These are phyloP conservation scores for Fusarium sp. DNA, from an alignment of 2,329 filamentous ascomycete species.

Conservation along the genomic window DNA sequence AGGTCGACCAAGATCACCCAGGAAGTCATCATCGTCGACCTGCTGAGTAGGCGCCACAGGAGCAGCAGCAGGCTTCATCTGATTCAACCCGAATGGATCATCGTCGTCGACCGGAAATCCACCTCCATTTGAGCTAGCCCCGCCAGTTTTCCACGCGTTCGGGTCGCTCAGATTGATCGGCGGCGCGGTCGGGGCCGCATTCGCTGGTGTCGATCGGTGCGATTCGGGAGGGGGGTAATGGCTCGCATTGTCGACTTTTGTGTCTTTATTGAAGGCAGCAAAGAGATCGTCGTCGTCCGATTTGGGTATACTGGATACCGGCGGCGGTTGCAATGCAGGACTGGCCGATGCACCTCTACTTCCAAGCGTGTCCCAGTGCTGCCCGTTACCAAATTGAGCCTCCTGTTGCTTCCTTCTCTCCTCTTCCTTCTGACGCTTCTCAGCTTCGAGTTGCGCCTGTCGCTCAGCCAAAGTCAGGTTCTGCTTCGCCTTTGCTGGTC, in stretches of 20 bases:
- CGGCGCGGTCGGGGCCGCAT: conserved; percentile 44
- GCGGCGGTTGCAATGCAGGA: conserved; percentile 43
- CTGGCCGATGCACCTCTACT: conserved; percentile 59
- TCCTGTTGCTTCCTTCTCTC: conserved; percentile 78
- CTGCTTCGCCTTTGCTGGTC: conserved; percentile 66
- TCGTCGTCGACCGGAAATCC: conserved; percentile 75
- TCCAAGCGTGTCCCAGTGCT: conserved; percentile 81
- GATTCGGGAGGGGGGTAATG: conserved; percentile 64
- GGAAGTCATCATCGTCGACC: conserved; percentile 70
- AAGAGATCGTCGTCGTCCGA: conserved; percentile 72
- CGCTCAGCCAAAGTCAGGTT: conserved; percentile 84
- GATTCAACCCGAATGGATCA: conserved; percentile 85
- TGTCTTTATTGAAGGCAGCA: conserved; percentile 73
- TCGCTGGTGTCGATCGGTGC: conserved; percentile 59
- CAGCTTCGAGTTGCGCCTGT: conserved; percentile 72
- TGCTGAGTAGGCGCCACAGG: conserved; percentile 44
- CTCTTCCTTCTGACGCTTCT: conserved; percentile 78
- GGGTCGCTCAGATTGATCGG: conserved; percentile 65
- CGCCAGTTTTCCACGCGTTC: conserved; percentile 60
- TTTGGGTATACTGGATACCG: conserved; percentile 25
- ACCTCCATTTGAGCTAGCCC: conserved; percentile 47
- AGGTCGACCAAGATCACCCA: conserved; percentile 72
- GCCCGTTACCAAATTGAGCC: conserved; percentile 78
- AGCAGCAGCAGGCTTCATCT: conserved; percentile 62
- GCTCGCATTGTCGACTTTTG: conserved; percentile 74